Conservation (phyloP, 305 asterid species). For the Plantago coronopus region DNA sequence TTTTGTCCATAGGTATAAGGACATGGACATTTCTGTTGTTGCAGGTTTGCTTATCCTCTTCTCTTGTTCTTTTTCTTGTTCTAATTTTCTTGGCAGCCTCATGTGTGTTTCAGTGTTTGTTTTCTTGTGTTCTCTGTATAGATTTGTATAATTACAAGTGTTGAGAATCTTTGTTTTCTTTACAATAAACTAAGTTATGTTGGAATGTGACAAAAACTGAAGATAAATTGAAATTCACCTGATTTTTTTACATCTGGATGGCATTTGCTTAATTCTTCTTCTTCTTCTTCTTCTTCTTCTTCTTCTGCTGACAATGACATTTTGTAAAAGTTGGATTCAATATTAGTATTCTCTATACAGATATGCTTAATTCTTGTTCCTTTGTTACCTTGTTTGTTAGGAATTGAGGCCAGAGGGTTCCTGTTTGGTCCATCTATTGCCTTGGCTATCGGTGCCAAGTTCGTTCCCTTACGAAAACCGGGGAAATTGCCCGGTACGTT, state of each 20-base stretch:
- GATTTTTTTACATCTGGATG: too few relatives aligned
- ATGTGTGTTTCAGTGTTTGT: slow-evolving; percentile 7
- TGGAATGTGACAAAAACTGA: slow-evolving; percentile 10
- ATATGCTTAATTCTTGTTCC: not conserved
- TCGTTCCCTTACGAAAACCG: slow-evolving; percentile 66
- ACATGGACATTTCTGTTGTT: slow-evolving; percentile 61
- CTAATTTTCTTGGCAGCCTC: not conserved
- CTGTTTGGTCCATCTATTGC: slow-evolving; percentile 80
- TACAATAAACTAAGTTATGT: not conserved
- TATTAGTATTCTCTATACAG: not conserved
- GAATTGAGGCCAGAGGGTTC: slow-evolving; percentile 83
- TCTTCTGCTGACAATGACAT: too few relatives aligned
- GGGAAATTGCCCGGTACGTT: slow-evolving; percentile 72
- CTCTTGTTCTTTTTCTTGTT: slow-evolving; percentile 9
- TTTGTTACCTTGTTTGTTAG: slow-evolving; percentile 26
- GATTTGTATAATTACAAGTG: not conserved
- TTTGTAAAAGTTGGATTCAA: too few relatives aligned
- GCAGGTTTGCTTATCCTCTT: slow-evolving; percentile 36
- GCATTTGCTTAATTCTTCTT: not conserved
- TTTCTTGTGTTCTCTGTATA: not conserved
- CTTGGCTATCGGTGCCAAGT: slow-evolving; percentile 80
- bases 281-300: too few relatives aligned
- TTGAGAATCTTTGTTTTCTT: not conserved
- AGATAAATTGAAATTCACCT: not conserved
- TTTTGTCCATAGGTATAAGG: slow-evolving; percentile 59